Base-by-base conservation (phyloP, 352 stramenopile genomes). In the Plasmopara halstedii region DNA sequence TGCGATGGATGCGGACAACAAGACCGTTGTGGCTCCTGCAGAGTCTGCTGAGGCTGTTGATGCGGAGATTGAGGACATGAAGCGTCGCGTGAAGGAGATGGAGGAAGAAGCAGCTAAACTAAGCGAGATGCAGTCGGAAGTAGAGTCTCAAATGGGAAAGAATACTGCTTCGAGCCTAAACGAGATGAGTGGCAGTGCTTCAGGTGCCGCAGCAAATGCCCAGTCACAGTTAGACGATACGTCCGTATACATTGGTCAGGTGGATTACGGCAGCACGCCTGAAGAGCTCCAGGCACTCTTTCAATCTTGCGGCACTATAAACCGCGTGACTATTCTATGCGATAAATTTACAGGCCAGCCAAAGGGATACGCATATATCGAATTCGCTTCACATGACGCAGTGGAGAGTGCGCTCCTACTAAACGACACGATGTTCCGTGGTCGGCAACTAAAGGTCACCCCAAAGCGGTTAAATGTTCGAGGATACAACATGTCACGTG, bases 261-360 rank as follows among this genome's bases (percentile, higher is more conserved):
- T 99, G 26, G 92, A 98, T 64, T 98, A 98, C 70, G 89, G 93
- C 26, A 87, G 88, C 32, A 98, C 90, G 17, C 89, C 94, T 0
- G 94, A 98, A 54, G 93, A 99, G 63, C 70, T 99, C 4, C 85
- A 98, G 46, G 75, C 86, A 34, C 88, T 98, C 52, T 99, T 99
- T 75, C 81, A 97, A 58, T 87, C 79, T 6, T 99, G 95, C 60
- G 96, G 95, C 21, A 97, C 83, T 18, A 97, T 99, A 38, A 97
- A 98, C 62, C 83, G 95, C 42, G 88, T 99, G 10, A 99, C 96
- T 14, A 99, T 99, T 56, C 72, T 98, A 17, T 98, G 93, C 62
- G 94, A 99, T 72, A 98, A 98, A 68, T 97, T 95, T 56, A 97
- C 95, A 15, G 92, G 94, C 29, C 83, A 95, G 47, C 88, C 91